Evolutionary conservation across 768 basidiomycete genomes (phyloP).

Genomic region (Tubosaeta brunneosetosa): DNA sequence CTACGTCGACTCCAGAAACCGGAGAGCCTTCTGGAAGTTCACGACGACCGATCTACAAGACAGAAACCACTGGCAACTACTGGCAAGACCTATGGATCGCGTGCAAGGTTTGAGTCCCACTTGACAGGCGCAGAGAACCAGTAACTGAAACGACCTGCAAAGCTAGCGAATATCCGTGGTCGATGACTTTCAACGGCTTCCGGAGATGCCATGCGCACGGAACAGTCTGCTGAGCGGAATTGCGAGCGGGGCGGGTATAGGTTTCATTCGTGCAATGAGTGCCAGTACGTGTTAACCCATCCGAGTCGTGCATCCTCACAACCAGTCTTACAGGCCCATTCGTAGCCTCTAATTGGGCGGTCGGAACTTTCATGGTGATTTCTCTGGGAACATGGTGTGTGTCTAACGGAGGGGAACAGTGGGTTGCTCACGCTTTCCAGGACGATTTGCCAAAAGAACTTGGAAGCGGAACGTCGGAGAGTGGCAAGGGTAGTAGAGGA

Average conservation of each 20-base stretch:
- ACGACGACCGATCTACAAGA: slow-evolving; percentile 24
- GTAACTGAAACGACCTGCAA: slow-evolving; percentile 19
- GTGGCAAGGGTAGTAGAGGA: slow-evolving; percentile 55
- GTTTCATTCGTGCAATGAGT: slow-evolving; percentile 64
- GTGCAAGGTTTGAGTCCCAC: slow-evolving; percentile 25
- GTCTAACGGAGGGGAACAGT: background rate
- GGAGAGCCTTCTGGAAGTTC: slow-evolving; percentile 7
- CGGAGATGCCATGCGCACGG: slow-evolving; percentile 72
- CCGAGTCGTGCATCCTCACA: slow-evolving; percentile 6
- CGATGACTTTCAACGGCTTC: slow-evolving; percentile 57
- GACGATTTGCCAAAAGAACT: slow-evolving; percentile 59
- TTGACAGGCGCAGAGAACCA: background rate
- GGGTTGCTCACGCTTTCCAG: slow-evolving; percentile 31
- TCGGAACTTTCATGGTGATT: slow-evolving; percentile 65
- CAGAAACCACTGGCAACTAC: slow-evolving; percentile 29
- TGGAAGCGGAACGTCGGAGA: slow-evolving; percentile 49
- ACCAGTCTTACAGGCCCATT: slow-evolving; percentile 39
- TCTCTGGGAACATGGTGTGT: slow-evolving; percentile 69
- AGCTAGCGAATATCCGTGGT: slow-evolving; percentile 44
- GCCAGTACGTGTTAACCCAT: slow-evolving; percentile 43
- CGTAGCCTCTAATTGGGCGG: slow-evolving; percentile 73
- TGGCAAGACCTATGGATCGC: slow-evolving; percentile 30
- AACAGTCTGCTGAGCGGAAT: slow-evolving; percentile 74
- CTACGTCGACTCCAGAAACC: slow-evolving; percentile 1
- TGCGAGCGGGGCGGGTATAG: slow-evolving; percentile 73